Evolutionary conservation across 768 basidiomycete genomes (phyloP), one percentile per base, ranked within the genome.

Genomic region (Panaeolus cyanescens): DNA sequence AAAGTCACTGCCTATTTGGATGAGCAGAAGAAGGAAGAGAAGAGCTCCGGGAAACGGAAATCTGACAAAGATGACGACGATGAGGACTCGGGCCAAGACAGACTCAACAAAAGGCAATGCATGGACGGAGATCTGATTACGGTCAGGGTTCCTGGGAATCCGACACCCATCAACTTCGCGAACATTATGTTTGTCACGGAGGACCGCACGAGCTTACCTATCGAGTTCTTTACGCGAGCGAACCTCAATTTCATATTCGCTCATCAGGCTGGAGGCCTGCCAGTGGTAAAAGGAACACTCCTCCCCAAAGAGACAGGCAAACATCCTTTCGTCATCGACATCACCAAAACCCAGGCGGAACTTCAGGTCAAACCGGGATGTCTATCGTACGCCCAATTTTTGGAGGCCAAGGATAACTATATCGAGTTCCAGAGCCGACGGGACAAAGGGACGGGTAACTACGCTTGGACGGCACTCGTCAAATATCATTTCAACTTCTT

Each of bases 231-330:
- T 30, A 58, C 57, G 1, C 30, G 37, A 0, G 70, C 74, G 10
- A 70, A 72, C 32, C 42, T 60, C 15, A 67, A 66, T 0, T 72
- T 72, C 56, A 70, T 74, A 3, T 58, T 67, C 1, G n/a, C 62
- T 0, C 63, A 68, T 0, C 62, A 72, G 0, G 70, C 70, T 20
- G 64, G 33, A 34, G 33, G 74, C 5, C 68, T 65, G 25, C 65
- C 71, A 0, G 70, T 70, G 0, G 37, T 58, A 20, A 67, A 74
- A 5, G 64, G 64, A 0, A 19, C 4, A 6, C 39, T 20, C n/a
- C 64, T 66, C 19, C 65, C 67, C 0, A 54, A 65, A 0, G 60
- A 45, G 1, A 12, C 12, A 5, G 6, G 7, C 5, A 62, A 42
- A 13, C 54, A 58, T 13, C 32, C 42, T 0, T 12, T 9, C 9